Evolutionary conservation across 306 rosid species (phyloP).

Genomic region (Rosa multiflora): DNA sequence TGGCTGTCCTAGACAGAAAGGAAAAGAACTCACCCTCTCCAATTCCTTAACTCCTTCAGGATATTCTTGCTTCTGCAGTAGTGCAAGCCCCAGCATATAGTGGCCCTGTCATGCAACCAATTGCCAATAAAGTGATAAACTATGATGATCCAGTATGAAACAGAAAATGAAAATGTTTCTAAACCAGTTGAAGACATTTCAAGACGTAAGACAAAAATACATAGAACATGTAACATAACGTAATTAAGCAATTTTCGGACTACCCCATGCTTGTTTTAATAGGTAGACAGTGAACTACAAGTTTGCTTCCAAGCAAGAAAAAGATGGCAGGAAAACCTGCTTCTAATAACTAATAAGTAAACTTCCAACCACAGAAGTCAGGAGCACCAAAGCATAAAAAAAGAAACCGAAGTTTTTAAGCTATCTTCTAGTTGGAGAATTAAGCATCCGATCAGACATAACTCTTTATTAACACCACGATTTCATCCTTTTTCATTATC

Average conservation of each 20-base stretch:
- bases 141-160: not conserved
- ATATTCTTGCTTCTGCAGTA: constrained; percentile 56
- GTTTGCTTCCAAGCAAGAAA: not conserved
- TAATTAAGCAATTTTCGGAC: not conserved
- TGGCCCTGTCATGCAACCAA: constrained; percentile 62
- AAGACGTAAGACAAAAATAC: not conserved
- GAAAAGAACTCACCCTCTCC: constrained; percentile 55
- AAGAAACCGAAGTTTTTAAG: not conserved
- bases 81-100: constrained; percentile 89
- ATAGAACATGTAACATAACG: not conserved
- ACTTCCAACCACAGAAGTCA: not conserved
- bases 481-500: too few species aligned
- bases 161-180: constrained; percentile 10
- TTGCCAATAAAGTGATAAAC: constrained; percentile 3
- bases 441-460: too few species aligned
- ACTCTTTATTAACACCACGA: too few species aligned
- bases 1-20: constrained; percentile 3
- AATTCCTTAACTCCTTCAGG: constrained; percentile 66
- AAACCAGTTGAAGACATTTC: constrained; percentile 10
- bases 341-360: not conserved
- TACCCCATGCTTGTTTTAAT: not conserved
- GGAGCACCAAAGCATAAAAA: not conserved
- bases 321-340: not conserved
- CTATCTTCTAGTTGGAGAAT: not conserved
- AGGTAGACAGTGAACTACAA: not conserved